phyloP scores from a whole-genome alignment of 306 rosid species.

The Canavalia ensiformis region DNA sequence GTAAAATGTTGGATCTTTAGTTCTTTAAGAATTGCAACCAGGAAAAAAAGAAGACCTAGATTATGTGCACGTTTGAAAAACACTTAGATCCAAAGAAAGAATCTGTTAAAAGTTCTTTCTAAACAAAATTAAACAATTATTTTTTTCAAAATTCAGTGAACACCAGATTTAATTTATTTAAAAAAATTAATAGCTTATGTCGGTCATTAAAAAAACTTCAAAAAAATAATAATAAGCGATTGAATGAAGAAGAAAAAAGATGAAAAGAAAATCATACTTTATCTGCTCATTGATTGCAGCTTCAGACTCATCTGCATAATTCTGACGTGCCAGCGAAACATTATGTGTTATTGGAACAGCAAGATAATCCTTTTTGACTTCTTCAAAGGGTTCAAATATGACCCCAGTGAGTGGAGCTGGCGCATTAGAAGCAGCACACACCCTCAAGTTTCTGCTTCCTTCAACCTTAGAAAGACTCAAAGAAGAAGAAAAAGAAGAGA shows the following conservation, averaged over 20 bases:
- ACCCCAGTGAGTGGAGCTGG: conserved; percentile 38
- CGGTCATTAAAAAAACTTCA: too few relatives aligned
- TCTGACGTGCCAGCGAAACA: conserved; percentile 65
- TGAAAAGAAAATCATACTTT: conserved; percentile 43
- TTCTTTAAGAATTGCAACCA: neutral
- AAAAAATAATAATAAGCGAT: too few relatives aligned
- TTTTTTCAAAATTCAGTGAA: too few relatives aligned
- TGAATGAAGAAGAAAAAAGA: neutral
- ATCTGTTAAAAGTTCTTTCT: too few relatives aligned
- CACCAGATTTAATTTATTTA: too few relatives aligned
- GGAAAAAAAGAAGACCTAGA: neutral
- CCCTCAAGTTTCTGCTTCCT: conserved; percentile 38
- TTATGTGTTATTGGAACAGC: conserved; percentile 43
- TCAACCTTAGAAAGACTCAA: neutral
- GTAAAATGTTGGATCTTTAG: conserved; percentile 17
- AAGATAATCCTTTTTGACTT: conserved; percentile 52
- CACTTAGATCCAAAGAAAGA: too few relatives aligned
- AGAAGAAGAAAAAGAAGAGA: neutral
- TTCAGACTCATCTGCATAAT: conserved; percentile 50
- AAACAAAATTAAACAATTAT: too few relatives aligned
- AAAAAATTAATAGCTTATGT: too few relatives aligned
- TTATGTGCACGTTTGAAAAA: too few relatives aligned
- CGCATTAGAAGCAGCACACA: conserved; percentile 46
- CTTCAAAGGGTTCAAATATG: conserved; percentile 62
- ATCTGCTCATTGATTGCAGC: conserved; percentile 62